Conservation (phyloP, 441 rosid genomes). For the Francoa sonchifolia region DNA sequence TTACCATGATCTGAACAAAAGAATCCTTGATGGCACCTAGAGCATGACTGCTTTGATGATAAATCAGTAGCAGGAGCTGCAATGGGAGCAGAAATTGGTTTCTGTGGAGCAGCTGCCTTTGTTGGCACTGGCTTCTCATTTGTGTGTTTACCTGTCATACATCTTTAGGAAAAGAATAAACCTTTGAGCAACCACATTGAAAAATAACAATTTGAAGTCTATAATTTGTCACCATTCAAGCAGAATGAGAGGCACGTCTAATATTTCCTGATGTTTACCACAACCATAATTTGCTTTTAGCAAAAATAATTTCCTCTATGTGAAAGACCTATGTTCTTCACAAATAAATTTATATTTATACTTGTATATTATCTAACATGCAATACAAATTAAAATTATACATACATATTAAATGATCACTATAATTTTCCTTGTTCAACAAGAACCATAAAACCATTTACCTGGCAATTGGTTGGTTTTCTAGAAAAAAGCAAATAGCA, state of each 20-base stretch:
- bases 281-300: no score
- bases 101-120: slow-evolving; percentile 30
- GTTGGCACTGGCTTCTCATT: slow-evolving; percentile 64
- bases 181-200: slow-evolving; percentile 5
- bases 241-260: neutral
- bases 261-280: no score
- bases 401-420: no score
- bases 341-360: no score
- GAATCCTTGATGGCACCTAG: slow-evolving; percentile 88
- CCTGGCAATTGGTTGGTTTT: no score
- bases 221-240: neutral
- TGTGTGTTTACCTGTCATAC: slow-evolving; percentile 89
- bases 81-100: slow-evolving; percentile 20
- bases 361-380: no score
- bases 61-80: slow-evolving; percentile 24
- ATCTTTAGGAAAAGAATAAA: slow-evolving; percentile 37
- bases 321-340: no score
- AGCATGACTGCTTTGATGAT: slow-evolving; percentile 51
- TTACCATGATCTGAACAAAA: slow-evolving; percentile 94
- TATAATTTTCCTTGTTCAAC: no score
- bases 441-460: no score
- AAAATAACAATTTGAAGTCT: neutral
- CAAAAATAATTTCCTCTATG: no score
- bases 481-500: no score
- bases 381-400: no score